Evolutionary conservation across 2,329 filamentous ascomycete species (phyloP), one percentile per base, ranked within the genome.

Genomic region (Chrysoporthe austroafricana): DNA sequence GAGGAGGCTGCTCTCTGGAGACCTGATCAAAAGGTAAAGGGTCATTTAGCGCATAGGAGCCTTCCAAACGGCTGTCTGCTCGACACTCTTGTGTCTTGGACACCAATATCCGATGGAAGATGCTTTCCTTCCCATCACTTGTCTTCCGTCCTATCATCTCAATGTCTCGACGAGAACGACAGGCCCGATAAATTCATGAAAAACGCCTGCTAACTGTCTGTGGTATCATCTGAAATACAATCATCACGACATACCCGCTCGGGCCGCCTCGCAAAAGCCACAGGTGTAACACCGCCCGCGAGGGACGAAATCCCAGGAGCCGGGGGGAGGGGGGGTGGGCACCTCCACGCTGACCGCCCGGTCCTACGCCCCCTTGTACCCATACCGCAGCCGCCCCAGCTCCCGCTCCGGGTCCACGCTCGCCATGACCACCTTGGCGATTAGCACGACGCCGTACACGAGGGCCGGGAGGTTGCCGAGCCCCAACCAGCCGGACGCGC

Each of bases 391-490:
- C 64, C 78, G 80, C 61, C 84, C 80, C 72, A 94, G 77, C 73
- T 91, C 90, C 70, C 81, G 79, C 74, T 87, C 88, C 5, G 91
- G 86, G 78, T 94, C 90, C 9, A 94, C 85, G 60, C 88, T 84
- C 3, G 85, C 84, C 85, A 94, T 89, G 74, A 91, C 82, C 63
- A 86, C 78, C 77, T 93, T 89, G 42, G 87, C 87, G 59, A 85
- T 77, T 66, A 93, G 73, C 6, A 89, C 83, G 26, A 91, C 81
- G 0, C 72, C 82, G 73, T 91, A 89, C 1, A 93, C 84, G 1
- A 89, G 76, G 0, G 79, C 81, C 0, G 88, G 87, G 62, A 90
- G 71, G 80, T 82, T 36, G 81, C 83, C 74, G 68, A 79, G 73
- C 64, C 76, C 76, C 64, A 77, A 58, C 68, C 58, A 63, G 18